A percentile compares a stretch with the other conserved stretches of the same genome.
Evolutionary conservation across 257 asterid genomes (phyloP).

Genomic region (Coffea eugenioides): DNA sequence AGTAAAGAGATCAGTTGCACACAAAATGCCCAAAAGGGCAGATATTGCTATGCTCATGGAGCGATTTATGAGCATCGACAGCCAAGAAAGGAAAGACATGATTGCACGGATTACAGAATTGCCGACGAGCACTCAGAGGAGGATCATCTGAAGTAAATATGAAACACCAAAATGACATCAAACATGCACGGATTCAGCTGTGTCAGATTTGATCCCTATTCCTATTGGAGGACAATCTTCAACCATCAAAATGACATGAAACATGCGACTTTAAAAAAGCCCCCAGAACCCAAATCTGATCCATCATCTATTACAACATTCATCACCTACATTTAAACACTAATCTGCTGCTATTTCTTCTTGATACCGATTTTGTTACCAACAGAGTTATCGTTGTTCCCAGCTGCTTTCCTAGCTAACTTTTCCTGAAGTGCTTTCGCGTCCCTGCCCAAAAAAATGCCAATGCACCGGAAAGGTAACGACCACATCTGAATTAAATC

Average conservation of each 20-base stretch:
- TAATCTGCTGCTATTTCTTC: conserved; percentile 39
- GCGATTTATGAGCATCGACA: conserved; percentile 50
- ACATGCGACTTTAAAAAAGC: not conserved
- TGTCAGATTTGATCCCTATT: not conserved
- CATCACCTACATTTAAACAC: not conserved
- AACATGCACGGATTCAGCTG: too few relatives aligned
- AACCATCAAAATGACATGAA: not conserved
- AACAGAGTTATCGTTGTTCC: conserved; percentile 23
- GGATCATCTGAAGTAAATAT: conserved; percentile 44
- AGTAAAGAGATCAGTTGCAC: conserved; percentile 28
- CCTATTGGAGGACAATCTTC: not conserved
- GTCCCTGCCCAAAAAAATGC: conserved; percentile 43
- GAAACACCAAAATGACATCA: too few relatives aligned
- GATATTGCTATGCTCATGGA: conserved; percentile 35
- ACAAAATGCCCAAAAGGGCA: conserved; percentile 31
- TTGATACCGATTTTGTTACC: conserved; percentile 24
- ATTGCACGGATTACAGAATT: conserved; percentile 31
- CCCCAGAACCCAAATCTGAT: conserved; percentile 18
- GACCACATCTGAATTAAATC: not conserved
- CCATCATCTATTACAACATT: conserved; percentile 13
- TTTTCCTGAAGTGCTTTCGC: conserved; percentile 84
- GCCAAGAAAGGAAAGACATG: conserved; percentile 36
- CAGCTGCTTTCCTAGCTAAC: conserved; percentile 61
- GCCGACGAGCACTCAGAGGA: conserved; percentile 28
- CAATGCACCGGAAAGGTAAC: not conserved